Evolutionary conservation across 106 monocot genomes (phyloP).

Genomic region (Dioscorea alata): DNA sequence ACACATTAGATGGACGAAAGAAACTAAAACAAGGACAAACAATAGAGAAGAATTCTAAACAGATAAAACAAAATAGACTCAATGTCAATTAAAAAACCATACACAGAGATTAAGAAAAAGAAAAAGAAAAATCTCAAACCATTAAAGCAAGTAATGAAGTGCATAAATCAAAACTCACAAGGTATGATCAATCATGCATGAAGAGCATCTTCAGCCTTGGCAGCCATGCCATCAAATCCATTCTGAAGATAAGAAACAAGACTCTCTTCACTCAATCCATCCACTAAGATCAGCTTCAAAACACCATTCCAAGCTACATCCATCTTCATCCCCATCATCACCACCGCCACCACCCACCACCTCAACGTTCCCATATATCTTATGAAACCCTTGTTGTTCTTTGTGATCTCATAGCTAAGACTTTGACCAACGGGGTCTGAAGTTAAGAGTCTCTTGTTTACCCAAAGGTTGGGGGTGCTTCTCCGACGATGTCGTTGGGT

Average conservation of each 20-base stretch:
- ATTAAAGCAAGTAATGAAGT: no score
- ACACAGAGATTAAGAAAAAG: no score
- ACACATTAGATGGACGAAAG: no score
- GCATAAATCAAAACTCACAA: no score
- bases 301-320: constrained; percentile 48
- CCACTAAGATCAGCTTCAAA: constrained; percentile 41
- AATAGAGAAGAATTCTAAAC: no score
- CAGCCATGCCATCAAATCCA: constrained; percentile 19
- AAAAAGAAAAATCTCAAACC: no score
- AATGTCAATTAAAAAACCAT: no score
- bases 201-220: constrained; percentile 17
- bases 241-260: constrained; percentile 21
- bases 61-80: no score
- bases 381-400: constrained; percentile 47
- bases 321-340: not conserved
- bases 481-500: not conserved
- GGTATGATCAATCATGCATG: no score
- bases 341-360: not conserved
- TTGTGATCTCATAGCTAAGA: constrained; percentile 28
- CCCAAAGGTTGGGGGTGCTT: constrained; percentile 15
- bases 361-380: constrained; percentile 23
- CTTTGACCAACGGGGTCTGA: constrained; percentile 15
- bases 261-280: constrained; percentile 20
- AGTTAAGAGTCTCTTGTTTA: constrained; percentile 27
- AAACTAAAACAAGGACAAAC: no score